Percentiles rank a stretch among this genome's conserved stretches.
Conservation (phyloP, 495 filamentous ascomycete species). For the Penicillium salamii region DNA sequence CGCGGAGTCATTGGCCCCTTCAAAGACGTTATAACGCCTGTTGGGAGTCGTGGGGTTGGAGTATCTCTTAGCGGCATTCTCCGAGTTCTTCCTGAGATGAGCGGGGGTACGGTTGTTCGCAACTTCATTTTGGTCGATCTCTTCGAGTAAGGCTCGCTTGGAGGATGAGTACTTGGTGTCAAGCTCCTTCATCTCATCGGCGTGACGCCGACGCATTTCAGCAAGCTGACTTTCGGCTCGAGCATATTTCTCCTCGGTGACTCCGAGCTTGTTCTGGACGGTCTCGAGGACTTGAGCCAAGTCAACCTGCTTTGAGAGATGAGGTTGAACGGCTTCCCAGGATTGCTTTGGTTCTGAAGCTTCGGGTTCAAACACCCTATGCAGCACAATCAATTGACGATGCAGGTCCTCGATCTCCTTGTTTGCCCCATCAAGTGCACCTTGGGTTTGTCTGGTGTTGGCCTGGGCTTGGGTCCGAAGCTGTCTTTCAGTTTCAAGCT, state of each 20-base stretch:
- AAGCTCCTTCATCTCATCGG: constrained; percentile 71
- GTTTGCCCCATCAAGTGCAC: constrained; percentile 70
- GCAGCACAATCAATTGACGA: constrained; percentile 72
- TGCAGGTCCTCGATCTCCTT: constrained; percentile 76
- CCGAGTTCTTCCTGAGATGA: constrained; percentile 70
- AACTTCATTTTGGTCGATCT: constrained; percentile 82
- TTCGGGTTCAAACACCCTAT: constrained; percentile 85
- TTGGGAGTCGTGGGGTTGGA: constrained; percentile 75
- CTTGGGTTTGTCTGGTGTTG: constrained; percentile 78
- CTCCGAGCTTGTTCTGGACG: constrained; percentile 77
- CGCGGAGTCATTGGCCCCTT: constrained; percentile 68
- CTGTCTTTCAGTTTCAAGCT: constrained; percentile 86
- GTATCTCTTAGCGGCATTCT: constrained; percentile 59
- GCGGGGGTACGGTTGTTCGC: constrained; percentile 74
- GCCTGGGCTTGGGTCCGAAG: constrained; percentile 80
- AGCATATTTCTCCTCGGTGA: constrained; percentile 77
- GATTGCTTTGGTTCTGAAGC: constrained; percentile 54
- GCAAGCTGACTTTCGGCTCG: constrained; percentile 82
- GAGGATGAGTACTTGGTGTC: constrained; percentile 69
- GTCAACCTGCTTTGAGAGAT: constrained; percentile 67
- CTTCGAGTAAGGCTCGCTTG: constrained; percentile 72
- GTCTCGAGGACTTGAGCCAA: constrained; percentile 87
- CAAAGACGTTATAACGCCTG: constrained; percentile 63
- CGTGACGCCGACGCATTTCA: constrained; percentile 70
- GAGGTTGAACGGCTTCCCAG: constrained; percentile 60